Evolutionary conservation across 179 eudicot genomes (phyloP).

Genomic region (Heliamphora pulchella): DNA sequence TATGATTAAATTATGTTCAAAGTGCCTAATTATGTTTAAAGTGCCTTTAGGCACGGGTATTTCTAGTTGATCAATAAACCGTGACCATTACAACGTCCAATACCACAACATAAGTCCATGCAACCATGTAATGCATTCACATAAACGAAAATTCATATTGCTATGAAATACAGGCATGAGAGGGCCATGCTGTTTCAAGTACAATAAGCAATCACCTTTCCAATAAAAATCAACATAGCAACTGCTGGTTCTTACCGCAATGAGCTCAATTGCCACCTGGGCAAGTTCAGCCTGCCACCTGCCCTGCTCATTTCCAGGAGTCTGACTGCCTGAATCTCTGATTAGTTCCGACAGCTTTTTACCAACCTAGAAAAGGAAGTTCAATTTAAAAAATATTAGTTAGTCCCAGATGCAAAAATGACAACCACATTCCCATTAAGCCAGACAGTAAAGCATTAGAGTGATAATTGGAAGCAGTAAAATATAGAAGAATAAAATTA

Average conservation of each 20-base stretch:
- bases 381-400: not conserved
- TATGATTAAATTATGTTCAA: no score
- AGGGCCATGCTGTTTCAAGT: not conserved
- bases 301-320: conserved; percentile 66
- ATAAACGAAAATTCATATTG: not conserved
- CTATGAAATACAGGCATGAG: not conserved
- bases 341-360: conserved; percentile 89
- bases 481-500: not conserved
- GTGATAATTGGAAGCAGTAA: not conserved
- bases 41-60: no score
- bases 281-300: conserved; percentile 94
- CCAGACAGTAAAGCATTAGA: not conserved
- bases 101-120: no score
- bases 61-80: no score
- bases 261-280: conserved; percentile 90
- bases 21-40: no score
- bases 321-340: conserved; percentile 82
- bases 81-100: no score
- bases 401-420: not conserved
- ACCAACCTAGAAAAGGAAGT: conserved; percentile 56
- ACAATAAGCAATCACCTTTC: not conserved
- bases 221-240: not conserved
- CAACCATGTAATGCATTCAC: not conserved
- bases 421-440: not conserved
- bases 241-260: conserved; percentile 48